Evolutionary conservation across 306 rosid genomes (phyloP), one percentile per base, ranked within the genome.

Genomic region (Luffa aegyptiaca): DNA sequence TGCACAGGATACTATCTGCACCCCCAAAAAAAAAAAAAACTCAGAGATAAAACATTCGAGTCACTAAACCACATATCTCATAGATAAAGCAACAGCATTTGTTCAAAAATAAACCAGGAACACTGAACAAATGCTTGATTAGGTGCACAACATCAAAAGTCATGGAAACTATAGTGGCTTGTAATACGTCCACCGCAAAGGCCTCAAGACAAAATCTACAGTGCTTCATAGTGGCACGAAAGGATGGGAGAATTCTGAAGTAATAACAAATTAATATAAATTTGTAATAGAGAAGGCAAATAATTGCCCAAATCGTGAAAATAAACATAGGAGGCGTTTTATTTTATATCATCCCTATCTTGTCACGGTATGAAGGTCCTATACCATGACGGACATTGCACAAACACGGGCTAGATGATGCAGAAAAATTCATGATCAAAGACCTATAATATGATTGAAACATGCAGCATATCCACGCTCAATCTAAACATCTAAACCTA

Each of bases 1-100:
- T 44, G 95, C 93, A 86, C 98, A 94, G 8, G 97, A 94, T 44
- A 81, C 97, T 80, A 94, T 81, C 98, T 92, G 98, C 88, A 88
- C 31, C 31, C 31, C n/a, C n/a, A n/a, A n/a, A n/a, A n/a, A 42
- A n/a, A 70, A 51, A 81, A 82, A 64, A 64, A 7, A 42, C 53
- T 42, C 53, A 10, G 3, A 10, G 12, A 20, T n/a, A 42, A 41
- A 42, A 69, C 41, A 13, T 71, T 71, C 57, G 2, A 20, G 12
- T 26, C 20, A 12, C 57, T 6, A 71, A 46, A 71, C 20, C 57
- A 45, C 11, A 68, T 71, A 20, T 71, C n/a, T 46, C 76, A 71
- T 39, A 46, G 57, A 48, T 33, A 66, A 66, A 20, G 57, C 59
- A 48, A 12, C 48, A 41, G 75, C 16, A 18, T 68, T 66, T 42